Percentiles rank a stretch among this genome's conserved stretches.
Conservation (phyloP, 169 alveolate species). For the Plasmodium coatneyi region DNA sequence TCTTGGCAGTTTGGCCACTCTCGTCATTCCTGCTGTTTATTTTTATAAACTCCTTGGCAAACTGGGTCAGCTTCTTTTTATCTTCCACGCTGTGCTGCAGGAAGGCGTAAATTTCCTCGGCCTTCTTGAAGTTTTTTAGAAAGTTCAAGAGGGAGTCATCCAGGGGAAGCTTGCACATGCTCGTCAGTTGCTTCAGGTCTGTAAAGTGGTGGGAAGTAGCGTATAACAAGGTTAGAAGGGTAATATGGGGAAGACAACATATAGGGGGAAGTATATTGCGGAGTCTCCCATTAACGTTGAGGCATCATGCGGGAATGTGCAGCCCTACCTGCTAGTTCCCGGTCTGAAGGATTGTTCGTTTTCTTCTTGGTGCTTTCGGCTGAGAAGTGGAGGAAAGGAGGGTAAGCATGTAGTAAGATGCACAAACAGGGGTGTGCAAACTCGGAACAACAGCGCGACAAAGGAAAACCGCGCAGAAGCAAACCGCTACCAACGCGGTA, state of each 20-base stretch:
- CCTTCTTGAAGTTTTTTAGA: conserved; percentile 68
- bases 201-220: neutral
- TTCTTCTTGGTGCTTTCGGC: conserved; percentile 49
- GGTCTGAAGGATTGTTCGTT: conserved; percentile 13
- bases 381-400: neutral
- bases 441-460: neutral
- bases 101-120: conserved; percentile 68
- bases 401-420: neutral
- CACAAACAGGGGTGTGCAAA: neutral
- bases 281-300: neutral
- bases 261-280: neutral
- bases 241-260: neutral
- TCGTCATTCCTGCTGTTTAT: conserved; percentile 37
- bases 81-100: conserved; percentile 73
- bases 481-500: neutral
- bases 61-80: conserved; percentile 39
- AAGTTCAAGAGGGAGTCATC: conserved; percentile 62
- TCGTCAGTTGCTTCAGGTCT: conserved; percentile 68
- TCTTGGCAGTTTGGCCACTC: conserved; percentile 11
- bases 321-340: conserved; percentile 23
- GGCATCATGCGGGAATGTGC: neutral
- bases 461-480: neutral
- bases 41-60: conserved; percentile 70
- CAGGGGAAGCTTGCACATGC: conserved; percentile 52
- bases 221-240: neutral